phyloP scores from a whole-genome alignment of 176 grass and related monocot genomes.

The Oryza nivara region DNA sequence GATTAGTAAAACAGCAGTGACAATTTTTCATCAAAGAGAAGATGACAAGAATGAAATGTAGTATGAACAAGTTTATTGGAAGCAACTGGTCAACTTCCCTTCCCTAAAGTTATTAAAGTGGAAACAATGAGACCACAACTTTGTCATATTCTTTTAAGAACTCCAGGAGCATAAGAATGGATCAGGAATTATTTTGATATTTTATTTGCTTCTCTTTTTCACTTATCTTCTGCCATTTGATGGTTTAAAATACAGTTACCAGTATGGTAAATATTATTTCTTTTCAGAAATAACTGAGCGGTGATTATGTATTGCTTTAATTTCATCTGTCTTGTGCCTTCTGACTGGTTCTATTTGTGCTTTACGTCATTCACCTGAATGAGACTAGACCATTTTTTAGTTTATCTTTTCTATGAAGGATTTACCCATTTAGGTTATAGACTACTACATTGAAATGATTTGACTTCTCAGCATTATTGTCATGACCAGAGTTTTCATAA shows the following conservation, averaged over 20 bases:
- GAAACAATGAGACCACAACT: conserved; percentile 1
- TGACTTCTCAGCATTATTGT: conserved; percentile 54
- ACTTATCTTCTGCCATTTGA: background rate
- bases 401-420: conserved; percentile 21
- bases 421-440: conserved; percentile 41
- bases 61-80: background rate
- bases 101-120: background rate
- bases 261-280: background rate
- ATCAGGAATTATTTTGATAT: background rate
- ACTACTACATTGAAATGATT: conserved; percentile 39
- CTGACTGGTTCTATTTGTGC: conserved; percentile 14
- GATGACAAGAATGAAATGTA: background rate
- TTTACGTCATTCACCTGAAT: background rate
- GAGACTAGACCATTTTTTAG: background rate
- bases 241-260: background rate
- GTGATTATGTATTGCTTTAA: background rate
- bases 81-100: background rate
- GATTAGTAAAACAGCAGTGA: background rate
- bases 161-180: background rate
- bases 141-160: background rate
- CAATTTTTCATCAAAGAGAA: background rate
- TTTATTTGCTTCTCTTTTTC: conserved; percentile 6
- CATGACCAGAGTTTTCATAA: conserved; percentile 35
- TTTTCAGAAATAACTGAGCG: background rate
- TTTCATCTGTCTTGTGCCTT: background rate